Conservation (phyloP, 2,329 filamentous ascomycete species). For the Helotiales sp. region DNA sequence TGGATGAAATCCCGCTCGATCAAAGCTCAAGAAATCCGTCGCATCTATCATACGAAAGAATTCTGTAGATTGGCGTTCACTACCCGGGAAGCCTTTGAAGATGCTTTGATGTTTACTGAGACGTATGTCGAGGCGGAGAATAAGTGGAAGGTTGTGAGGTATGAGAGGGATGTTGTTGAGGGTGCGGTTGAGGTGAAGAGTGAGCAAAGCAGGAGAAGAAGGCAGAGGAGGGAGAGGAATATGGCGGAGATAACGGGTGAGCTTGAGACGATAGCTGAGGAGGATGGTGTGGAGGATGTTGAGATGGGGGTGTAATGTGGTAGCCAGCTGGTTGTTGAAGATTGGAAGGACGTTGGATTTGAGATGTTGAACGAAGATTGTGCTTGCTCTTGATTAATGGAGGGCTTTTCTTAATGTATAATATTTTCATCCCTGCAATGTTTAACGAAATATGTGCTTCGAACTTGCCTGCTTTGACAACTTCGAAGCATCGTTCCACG, state of each 20-base stretch:
- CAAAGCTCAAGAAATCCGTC: background rate
- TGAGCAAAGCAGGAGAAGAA: background rate
- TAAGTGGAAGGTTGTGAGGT: background rate
- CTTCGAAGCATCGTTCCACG: no score
- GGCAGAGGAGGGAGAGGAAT: background rate
- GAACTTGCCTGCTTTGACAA: no score
- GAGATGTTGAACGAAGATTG: background rate
- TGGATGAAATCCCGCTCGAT: background rate
- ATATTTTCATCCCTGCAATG: no score
- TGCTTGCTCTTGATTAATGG: background rate
- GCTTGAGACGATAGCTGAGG: background rate
- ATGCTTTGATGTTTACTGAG: background rate
- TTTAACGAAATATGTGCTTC: no score
- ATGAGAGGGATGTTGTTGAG: background rate
- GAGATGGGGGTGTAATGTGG: background rate
- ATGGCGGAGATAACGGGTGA: background rate
- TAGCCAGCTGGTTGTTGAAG: background rate
- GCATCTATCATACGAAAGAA: background rate
- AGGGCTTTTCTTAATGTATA: no score
- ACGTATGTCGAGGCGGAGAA: background rate
- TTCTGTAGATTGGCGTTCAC: background rate
- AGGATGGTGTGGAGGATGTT: background rate
- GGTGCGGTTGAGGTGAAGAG: background rate
- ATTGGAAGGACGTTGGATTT: background rate
- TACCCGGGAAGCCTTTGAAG: background rate